phyloP scores from a whole-genome alignment of 345 rosid species.

The Adansonia digitata region DNA sequence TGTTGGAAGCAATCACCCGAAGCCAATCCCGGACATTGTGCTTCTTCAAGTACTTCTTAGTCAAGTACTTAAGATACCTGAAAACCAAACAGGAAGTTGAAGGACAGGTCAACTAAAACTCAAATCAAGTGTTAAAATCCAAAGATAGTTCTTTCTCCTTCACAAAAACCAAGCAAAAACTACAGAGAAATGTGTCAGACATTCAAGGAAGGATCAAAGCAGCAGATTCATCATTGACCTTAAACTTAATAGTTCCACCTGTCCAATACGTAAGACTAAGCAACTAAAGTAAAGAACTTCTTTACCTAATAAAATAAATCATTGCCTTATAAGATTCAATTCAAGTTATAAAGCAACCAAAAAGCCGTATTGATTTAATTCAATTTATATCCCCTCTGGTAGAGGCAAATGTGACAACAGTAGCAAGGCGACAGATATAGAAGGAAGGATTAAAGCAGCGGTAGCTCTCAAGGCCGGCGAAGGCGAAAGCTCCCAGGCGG shows the following conservation, averaged over 20 bases:
- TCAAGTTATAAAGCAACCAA: not conserved
- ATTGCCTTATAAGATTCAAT: not conserved
- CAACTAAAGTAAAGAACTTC: not conserved
- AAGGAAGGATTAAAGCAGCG: no score
- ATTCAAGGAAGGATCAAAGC: not conserved
- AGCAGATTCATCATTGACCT: not conserved
- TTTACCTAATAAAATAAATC: not conserved
- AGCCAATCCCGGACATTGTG: not conserved
- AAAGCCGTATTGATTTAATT: not conserved
- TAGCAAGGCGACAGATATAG: no score
- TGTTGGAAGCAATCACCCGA: not conserved
- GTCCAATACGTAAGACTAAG: not conserved
- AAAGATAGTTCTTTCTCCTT: no score
- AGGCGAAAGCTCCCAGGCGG: slow-evolving; percentile 81
- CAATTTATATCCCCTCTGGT: no score
- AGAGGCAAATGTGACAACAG: no score
- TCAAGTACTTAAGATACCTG: not conserved
- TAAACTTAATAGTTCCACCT: not conserved
- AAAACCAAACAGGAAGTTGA: not conserved
- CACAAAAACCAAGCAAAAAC: no score
- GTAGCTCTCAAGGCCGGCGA: no score
- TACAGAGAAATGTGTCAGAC: no score
- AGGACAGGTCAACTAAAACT: not conserved
- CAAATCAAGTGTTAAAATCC: not conserved
- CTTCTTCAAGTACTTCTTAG: not conserved